Base-by-base conservation (phyloP, 139 green algal genomes). In the Picochlorum sp. region DNA sequence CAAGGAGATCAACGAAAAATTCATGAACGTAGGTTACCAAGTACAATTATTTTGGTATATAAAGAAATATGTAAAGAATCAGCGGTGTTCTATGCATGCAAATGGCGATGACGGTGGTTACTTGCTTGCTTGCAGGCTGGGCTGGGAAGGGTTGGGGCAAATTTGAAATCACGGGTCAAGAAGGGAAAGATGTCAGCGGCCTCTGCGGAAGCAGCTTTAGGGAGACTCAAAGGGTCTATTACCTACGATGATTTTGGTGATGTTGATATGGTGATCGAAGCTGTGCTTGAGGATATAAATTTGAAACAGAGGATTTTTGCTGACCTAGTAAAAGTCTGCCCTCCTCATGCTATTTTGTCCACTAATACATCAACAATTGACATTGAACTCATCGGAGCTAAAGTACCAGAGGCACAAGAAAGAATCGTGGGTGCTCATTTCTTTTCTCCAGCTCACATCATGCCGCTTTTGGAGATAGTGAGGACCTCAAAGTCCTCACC, bases 311-410 rank as follows among this genome's bases (percentile, higher is more conserved):
- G 70, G 22, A 92, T 92, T 64, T 89, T 89, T 67, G 71, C 74
- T 5, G 81, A 87, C 57, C 65, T 98, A 54, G 85, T 94, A 74
- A 44, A 64, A 9, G 57, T 55, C 1, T 94, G 83, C 69, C 65
- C 73, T 4, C 74, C 79, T 1, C 68, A 94, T 64, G 83, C 72
- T 74, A 94, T 98, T 59, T 74, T 99, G 40, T 78, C 88, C n/a
- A 96, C 85, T 62, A 99, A 99, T 82, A 99, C 93, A 22, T 94
- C 81, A 41, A 98, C 93, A 57, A 99, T 99, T 56, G 84, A 96
- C 78, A 92, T 99, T 50, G 77, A 85, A 39, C 56, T 96, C 26
- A 77, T 97, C 7, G 84, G 78, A 5, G 57, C 56, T n/a, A 81
- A 85, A 45, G 75, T 67, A 28, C 37, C 59, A 24, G 28, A 55